Conservation (phyloP, 768 basidiomycete genomes). For the Albatrellus ellisii region DNA sequence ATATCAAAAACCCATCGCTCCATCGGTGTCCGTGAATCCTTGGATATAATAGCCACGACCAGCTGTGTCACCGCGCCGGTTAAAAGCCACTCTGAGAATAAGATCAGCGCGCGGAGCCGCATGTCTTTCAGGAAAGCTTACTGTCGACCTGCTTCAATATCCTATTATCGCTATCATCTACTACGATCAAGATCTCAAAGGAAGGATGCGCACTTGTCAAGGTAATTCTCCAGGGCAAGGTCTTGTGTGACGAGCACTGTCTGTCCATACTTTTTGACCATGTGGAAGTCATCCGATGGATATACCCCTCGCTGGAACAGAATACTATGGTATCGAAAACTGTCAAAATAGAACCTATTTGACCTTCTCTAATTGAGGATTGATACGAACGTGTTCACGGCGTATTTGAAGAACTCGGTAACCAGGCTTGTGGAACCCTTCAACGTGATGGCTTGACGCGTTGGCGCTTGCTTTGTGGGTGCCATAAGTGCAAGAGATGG, state of each 20-base stretch:
- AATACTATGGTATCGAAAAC: slow-evolving; percentile 40
- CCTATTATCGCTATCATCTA: slow-evolving; percentile 26
- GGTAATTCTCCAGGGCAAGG: slow-evolving; percentile 83
- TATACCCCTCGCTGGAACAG: slow-evolving; percentile 96
- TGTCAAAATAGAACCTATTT: neutral
- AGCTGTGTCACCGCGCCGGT: slow-evolving; percentile 87
- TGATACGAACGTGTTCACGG: slow-evolving; percentile 80
- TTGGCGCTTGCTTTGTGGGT: slow-evolving; percentile 30
- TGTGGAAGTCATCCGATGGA: slow-evolving; percentile 95
- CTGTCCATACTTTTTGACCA: slow-evolving; percentile 99
- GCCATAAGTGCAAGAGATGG: slow-evolving; percentile 19
- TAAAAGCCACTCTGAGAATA: slow-evolving; percentile 75
- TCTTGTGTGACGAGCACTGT: slow-evolving; percentile 93
- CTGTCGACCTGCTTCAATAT: slow-evolving; percentile 89
- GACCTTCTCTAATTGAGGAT: neutral
- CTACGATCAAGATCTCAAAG: neutral
- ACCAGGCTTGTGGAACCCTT: slow-evolving; percentile 91
- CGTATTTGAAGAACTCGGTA: slow-evolving; percentile 98
- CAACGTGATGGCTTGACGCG: slow-evolving; percentile 77
- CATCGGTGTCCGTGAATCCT: slow-evolving; percentile 81
- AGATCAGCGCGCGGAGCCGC: slow-evolving; percentile 2
- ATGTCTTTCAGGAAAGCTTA: slow-evolving; percentile 26
- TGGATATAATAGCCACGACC: slow-evolving; percentile 91
- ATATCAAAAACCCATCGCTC: slow-evolving; percentile 99
- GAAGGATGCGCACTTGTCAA: slow-evolving; percentile 47